A percentile compares a stretch with the other conserved stretches of the same genome.
These are phyloP conservation scores for Daldinia decipiens DNA, from an alignment of 495 filamentous ascomycete species.

Conservation along the genomic window DNA sequence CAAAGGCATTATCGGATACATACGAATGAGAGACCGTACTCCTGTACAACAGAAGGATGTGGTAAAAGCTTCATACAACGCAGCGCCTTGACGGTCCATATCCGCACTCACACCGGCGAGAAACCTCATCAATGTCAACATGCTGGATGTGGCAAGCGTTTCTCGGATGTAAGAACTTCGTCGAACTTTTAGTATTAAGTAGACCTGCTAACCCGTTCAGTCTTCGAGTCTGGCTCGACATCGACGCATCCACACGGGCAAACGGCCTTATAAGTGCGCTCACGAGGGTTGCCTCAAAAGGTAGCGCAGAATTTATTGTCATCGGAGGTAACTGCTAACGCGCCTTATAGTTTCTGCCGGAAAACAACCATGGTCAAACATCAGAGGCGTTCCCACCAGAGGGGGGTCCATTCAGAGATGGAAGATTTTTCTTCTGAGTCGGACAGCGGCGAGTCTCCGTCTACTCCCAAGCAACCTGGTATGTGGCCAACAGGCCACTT, in stretches of 20 bases:
- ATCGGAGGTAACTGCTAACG: slow-evolving; percentile 24
- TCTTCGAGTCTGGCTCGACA: slow-evolving; percentile 89
- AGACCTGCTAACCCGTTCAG: slow-evolving; percentile 62
- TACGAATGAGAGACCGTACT: slow-evolving; percentile 87
- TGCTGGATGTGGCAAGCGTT: slow-evolving; percentile 81
- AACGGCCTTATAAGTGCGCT: slow-evolving; percentile 83
- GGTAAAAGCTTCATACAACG: slow-evolving; percentile 92
- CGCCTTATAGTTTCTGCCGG: slow-evolving; percentile 75
- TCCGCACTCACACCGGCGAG: slow-evolving; percentile 87
- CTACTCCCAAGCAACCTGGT: slow-evolving; percentile 56
- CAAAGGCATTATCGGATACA: slow-evolving; percentile 90
- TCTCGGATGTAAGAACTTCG: slow-evolving; percentile 77
- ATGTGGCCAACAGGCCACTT: slow-evolving; percentile 50
- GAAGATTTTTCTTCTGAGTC: slow-evolving; percentile 67
- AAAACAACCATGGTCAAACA: slow-evolving; percentile 92
- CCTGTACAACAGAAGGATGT: slow-evolving; percentile 74
- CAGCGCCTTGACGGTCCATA: slow-evolving; percentile 87
- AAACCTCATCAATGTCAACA: slow-evolving; percentile 88
- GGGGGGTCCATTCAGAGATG: slow-evolving; percentile 63
- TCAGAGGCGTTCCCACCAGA: slow-evolving; percentile 73
- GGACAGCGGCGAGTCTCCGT: slow-evolving; percentile 60
- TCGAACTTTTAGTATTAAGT: slow-evolving; percentile 2
- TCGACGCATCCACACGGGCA: slow-evolving; percentile 86
- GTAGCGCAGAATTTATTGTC: slow-evolving; percentile 56
- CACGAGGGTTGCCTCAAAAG: slow-evolving; percentile 83